Evolutionary conservation across 306 rosid species (phyloP), one percentile per base, ranked within the genome.

Genomic region (Prinsepia uniflora): DNA sequence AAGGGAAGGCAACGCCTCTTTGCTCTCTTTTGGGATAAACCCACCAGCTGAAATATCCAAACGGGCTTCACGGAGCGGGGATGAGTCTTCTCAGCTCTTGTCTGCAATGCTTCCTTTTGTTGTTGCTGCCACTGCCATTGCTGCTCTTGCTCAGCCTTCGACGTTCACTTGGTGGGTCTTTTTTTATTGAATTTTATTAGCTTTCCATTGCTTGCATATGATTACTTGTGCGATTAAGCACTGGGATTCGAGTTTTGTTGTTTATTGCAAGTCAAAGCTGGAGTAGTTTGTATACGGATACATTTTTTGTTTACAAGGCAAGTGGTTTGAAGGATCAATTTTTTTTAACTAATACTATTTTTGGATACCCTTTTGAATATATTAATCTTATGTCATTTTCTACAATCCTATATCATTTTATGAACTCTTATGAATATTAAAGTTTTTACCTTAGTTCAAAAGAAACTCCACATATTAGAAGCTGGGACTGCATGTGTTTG

Each of bases 71-170:
- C 45, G 58, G 63, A 60, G 68, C 42, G 61, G 75, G n/a, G 88
- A 24, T 20, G 64, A 87, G 78, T 84, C 80, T 74, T 87, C 97
- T 55, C 95, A 84, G 81, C 8, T 82, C 73, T 72, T 94, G 30
- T 91, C 99, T 9, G 94, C 92, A 56, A 79, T 87, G 84, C 99
- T 94, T 87, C 99, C 99, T 5, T 86, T 94, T 79, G 92, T 91
- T 65, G 99, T 94, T 52, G 95, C 88, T 54, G 90, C 81, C 40
- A 94, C 99, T 5, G 97, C 95, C n/a, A 72, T 91, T 79, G 91
- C 87, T 8, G 99, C 99, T 76, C 82, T 94, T 13, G 81, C 84
- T 75, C 87, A 86, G 75, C 99, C 99, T 72, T 85, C 95, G n/a
- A 90, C 99, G 50, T 94, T 87, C 71, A 89, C 92, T 74, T 94